Evolutionary conservation across 2,329 filamentous ascomycete genomes (phyloP).

Genomic region (Arthrobotrys iridis): DNA sequence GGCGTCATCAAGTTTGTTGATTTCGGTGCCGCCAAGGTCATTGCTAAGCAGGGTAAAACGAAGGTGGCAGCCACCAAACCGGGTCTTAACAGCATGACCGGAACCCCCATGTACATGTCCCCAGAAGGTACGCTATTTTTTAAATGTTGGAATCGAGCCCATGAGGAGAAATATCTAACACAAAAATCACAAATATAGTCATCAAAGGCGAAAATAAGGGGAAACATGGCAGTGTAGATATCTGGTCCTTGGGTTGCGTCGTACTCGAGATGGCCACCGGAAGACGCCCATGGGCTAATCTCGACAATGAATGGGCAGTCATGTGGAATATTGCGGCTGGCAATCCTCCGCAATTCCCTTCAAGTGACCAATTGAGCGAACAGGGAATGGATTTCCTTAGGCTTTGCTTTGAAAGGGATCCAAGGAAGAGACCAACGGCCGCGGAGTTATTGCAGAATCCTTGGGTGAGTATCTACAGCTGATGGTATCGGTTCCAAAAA

Average conservation of each 20-base stretch:
- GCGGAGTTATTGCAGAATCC: constrained; percentile 92
- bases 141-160: not conserved
- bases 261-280: constrained; percentile 98
- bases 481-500: not conserved
- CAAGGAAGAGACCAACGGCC: constrained; percentile 79
- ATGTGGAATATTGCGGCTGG: constrained; percentile 99
- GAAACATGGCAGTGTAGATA: constrained; percentile 85
- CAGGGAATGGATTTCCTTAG: constrained; percentile 87
- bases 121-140: constrained; percentile 70
- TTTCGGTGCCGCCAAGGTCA: constrained; percentile 96
- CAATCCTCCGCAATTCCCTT: constrained; percentile 86
- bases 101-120: constrained; percentile 99
- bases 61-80: constrained; percentile 78
- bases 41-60: constrained; percentile 91
- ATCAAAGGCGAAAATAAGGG: constrained; percentile 88
- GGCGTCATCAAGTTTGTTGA: constrained; percentile 99
- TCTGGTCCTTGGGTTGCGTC: constrained; percentile 97
- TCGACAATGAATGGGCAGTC: constrained; percentile 99
- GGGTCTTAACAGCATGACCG: constrained; percentile 78
- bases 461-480: constrained; percentile 69
- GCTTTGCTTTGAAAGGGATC: constrained; percentile 86
- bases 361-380: constrained; percentile 81
- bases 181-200: constrained; percentile 63
- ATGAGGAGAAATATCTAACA: not conserved
- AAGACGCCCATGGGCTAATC: constrained; percentile 88